phyloP scores from a whole-genome alignment of 73 alveolate genomes.

The Paramecium sonneborni region DNA sequence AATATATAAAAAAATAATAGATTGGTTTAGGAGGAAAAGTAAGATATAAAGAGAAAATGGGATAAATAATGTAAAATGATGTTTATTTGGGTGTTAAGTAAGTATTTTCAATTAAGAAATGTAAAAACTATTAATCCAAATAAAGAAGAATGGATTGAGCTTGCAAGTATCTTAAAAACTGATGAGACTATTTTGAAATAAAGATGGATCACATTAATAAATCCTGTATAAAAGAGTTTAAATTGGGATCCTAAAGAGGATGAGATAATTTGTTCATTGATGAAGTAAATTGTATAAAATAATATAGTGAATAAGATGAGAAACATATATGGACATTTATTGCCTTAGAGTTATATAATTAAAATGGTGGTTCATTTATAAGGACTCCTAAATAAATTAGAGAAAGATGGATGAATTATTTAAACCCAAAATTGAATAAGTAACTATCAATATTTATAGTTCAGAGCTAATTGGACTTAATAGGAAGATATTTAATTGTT shows the following conservation, averaged over 20 bases:
- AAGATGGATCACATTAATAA: conserved; percentile 40
- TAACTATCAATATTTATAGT: not conserved
- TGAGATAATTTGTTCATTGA: not conserved
- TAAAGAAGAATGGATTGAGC: conserved; percentile 14
- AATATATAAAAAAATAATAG: not conserved
- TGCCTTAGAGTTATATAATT: conserved; percentile 15
- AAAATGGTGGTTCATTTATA: conserved; percentile 14
- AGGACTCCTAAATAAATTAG: conserved; percentile 77
- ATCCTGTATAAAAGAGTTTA: conserved; percentile 2
- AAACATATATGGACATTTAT: conserved; percentile 44
- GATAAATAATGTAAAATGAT: conserved; percentile 42
- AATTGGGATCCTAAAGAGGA: conserved; percentile 45
- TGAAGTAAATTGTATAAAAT: not conserved
- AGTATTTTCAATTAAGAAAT: not conserved
- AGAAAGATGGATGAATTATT: conserved; percentile 90
- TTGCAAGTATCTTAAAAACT: not conserved
- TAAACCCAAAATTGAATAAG: conserved; percentile 85
- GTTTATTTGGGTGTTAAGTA: conserved; percentile 16
- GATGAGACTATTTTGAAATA: conserved; percentile 12
- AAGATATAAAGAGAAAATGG: conserved; percentile 14
- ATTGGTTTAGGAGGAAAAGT: conserved; percentile 13
- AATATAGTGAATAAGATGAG: conserved; percentile 14
- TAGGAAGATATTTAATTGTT: conserved; percentile 83
- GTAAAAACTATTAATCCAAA: conserved; percentile 8
- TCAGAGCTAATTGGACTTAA: conserved; percentile 74